A percentile compares a stretch with the other conserved stretches of the same genome.
Evolutionary conservation across 73 alveolate genomes (phyloP).

Genomic region (Stentor coeruleus): DNA sequence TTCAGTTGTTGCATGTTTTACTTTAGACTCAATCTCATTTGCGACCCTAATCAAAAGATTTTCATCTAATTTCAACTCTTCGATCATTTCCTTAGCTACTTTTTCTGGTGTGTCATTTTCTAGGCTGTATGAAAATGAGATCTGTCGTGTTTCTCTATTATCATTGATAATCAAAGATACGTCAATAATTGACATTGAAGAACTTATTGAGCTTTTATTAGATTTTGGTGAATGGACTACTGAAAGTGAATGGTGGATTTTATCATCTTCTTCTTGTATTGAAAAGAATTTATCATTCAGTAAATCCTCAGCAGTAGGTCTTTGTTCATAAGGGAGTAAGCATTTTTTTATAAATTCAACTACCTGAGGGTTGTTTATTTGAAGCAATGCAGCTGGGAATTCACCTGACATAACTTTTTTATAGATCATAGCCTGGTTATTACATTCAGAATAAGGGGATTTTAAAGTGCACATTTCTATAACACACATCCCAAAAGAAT

Average conservation of each 20-base stretch:
- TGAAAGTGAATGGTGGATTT: neutral
- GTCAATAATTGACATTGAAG: neutral
- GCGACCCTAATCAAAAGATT: neutral
- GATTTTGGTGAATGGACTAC: neutral
- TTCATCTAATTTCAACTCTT: neutral
- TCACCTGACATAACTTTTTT: constrained; percentile 62
- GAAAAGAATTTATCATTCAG: neutral
- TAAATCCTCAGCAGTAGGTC: constrained; percentile 76
- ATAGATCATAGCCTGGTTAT: constrained; percentile 42
- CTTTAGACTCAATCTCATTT: neutral
- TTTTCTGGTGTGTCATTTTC: constrained; percentile 38
- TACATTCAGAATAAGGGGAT: constrained; percentile 79
- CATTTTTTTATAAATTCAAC: constrained; percentile 75
- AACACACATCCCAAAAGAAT: constrained; percentile 81
- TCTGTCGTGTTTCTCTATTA: constrained; percentile 16
- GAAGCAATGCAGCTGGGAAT: constrained; percentile 65
- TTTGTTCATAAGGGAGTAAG: constrained; percentile 45
- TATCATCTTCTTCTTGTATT: constrained; percentile 4
- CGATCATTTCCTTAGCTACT: constrained; percentile 37
- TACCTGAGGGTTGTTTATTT: constrained; percentile 73
- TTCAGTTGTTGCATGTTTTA: too few species aligned
- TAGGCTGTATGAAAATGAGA: constrained; percentile 33
- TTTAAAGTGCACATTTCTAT: constrained; percentile 80
- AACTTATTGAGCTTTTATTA: neutral
- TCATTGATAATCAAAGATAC: constrained; percentile 20